These are phyloP conservation scores for Euphorbia peplus DNA, from an alignment of 345 rosid genomes.

Conservation along the genomic window DNA sequence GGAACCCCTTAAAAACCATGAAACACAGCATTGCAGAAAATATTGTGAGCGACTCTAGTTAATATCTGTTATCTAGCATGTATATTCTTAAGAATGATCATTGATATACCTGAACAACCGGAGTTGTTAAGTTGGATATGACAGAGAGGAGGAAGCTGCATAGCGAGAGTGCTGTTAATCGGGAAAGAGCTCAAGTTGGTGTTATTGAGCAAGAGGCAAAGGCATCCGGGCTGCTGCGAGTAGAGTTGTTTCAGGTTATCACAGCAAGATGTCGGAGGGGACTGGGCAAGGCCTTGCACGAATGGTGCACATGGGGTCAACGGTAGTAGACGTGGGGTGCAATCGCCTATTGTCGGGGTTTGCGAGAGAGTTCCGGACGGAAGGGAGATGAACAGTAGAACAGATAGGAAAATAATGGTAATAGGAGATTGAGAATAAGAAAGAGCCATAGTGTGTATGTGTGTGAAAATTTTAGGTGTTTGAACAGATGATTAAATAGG, in stretches of 20 bases:
- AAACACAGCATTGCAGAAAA: background rate
- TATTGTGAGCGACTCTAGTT: background rate
- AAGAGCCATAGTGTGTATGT: constrained; percentile 27
- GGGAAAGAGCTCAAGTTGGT: constrained; percentile 49
- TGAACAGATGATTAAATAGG: constrained; percentile 19
- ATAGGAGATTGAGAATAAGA: constrained; percentile 6
- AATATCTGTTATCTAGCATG: background rate
- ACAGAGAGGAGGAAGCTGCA: constrained; percentile 60
- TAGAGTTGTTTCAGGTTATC: constrained; percentile 55
- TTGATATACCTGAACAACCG: constrained; percentile 51
- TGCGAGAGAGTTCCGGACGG: constrained; percentile 36
- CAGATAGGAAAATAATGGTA: constrained; percentile 23
- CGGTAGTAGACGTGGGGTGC: constrained; percentile 53
- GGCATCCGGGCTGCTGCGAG: constrained; percentile 51
- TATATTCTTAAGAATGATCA: background rate
- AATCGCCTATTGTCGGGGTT: constrained; percentile 34
- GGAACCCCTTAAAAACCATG: constrained; percentile 29
- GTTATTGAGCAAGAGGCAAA: constrained; percentile 65
- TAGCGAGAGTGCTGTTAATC: constrained; percentile 60
- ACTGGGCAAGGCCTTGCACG: constrained; percentile 53
- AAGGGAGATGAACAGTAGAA: constrained; percentile 30
- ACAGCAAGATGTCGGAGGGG: constrained; percentile 61
- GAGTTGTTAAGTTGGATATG: constrained; percentile 39
- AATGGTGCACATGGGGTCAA: constrained; percentile 68
- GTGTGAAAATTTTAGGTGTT: constrained; percentile 10